phyloP scores from a whole-genome alignment of 2,329 filamentous ascomycete genomes.

The Aspergillus jensenii region DNA sequence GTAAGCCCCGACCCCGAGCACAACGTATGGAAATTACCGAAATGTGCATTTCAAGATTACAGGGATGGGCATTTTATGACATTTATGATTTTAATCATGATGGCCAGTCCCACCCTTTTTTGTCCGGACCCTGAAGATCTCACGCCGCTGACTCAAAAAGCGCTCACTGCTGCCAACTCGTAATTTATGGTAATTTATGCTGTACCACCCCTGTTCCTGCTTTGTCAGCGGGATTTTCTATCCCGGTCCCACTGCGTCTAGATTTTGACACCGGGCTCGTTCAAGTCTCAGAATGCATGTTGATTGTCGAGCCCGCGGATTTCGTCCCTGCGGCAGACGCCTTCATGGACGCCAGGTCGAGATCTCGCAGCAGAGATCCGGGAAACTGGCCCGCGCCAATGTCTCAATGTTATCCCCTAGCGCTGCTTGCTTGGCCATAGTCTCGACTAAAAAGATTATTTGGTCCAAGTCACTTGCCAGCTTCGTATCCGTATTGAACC shows the following conservation, averaged over 20 bases:
- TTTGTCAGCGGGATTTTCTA: neutral
- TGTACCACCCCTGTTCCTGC: neutral
- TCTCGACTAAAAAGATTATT: neutral
- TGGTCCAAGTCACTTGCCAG: neutral
- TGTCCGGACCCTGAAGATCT: constrained; percentile 11
- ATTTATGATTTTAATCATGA: neutral
- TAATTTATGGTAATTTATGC: neutral
- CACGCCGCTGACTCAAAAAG: neutral
- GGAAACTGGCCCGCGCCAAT: no score
- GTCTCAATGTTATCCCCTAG: neutral
- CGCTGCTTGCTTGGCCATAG: neutral
- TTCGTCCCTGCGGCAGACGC: no score
- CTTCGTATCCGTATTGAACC: constrained; percentile 2
- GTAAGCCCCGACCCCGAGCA: no score
- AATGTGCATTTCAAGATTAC: neutral
- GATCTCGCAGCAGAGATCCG: no score
- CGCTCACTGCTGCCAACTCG: neutral
- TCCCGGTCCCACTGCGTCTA: neutral
- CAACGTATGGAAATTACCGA: no score
- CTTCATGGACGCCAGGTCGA: no score
- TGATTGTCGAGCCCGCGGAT: no score
- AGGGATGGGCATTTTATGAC: neutral
- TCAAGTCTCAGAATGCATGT: neutral
- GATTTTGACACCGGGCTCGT: neutral
- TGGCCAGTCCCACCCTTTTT: neutral